Evolutionary conservation across 2,329 filamentous ascomycete species (phyloP).

Genomic region (Atkinsonella texensis): DNA sequence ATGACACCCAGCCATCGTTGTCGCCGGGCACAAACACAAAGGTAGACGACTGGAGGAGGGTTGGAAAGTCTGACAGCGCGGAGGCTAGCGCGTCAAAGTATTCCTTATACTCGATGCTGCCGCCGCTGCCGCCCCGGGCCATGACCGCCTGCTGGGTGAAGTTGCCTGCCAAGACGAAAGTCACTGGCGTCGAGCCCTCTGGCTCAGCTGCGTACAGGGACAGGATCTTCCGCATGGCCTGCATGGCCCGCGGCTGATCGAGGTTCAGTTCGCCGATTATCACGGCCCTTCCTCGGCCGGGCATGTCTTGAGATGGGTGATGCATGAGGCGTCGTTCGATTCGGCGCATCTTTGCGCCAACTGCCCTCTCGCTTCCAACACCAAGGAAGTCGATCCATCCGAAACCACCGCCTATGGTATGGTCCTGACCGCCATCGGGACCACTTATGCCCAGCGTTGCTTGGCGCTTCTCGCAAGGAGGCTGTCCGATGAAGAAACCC

Average conservation of each 20-base stretch:
- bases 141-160: constrained; percentile 59
- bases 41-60: constrained; percentile 63
- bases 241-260: constrained; percentile 69
- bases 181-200: constrained; percentile 55
- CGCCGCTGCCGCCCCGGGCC: constrained; percentile 56
- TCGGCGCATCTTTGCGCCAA: constrained; percentile 70
- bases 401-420: constrained; percentile 67
- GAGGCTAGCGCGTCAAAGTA: constrained; percentile 82
- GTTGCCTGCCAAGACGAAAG: constrained; percentile 76
- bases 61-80: constrained; percentile 70
- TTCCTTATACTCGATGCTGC: constrained; percentile 94
- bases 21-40: constrained; percentile 93
- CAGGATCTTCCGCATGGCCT: constrained; percentile 71
- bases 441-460: constrained; percentile 62
- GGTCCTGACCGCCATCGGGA: constrained; percentile 42
- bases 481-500: constrained; percentile 81
- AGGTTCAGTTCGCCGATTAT: constrained; percentile 79
- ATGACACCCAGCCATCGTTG: constrained; percentile 92
- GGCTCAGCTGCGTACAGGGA: constrained; percentile 57
- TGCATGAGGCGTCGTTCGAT: constrained; percentile 58
- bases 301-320: constrained; percentile 20
- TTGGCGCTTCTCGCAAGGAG: constrained; percentile 76
- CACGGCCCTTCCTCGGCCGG: constrained; percentile 45
- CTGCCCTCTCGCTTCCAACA: constrained; percentile 76
- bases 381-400: constrained; percentile 97